A percentile compares a stretch with the other conserved stretches of the same genome.
Conservation (phyloP, 179 eudicot species). For the Vitellaria paradoxa region DNA sequence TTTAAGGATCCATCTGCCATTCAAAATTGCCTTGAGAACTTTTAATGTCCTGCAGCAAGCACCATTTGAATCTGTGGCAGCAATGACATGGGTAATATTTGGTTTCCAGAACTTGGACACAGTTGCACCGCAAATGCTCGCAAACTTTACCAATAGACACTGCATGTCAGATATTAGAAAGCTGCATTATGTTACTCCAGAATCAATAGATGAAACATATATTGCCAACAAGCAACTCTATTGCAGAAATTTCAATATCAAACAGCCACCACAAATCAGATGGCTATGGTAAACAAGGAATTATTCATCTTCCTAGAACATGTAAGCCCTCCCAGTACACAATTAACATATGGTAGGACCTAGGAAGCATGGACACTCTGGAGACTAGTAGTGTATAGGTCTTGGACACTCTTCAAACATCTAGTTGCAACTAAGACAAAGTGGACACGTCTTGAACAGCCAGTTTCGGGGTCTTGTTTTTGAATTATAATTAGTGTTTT, state of each 20-base stretch:
- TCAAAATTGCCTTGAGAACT: slow-evolving; percentile 86
- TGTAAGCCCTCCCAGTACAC: too few relatives aligned
- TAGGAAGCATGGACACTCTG: too few relatives aligned
- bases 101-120: slow-evolving; percentile 65
- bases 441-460: too few relatives aligned
- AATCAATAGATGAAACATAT: neutral
- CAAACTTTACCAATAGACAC: slow-evolving; percentile 57
- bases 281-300: neutral
- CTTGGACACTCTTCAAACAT: too few relatives aligned
- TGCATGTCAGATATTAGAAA: slow-evolving; percentile 27
- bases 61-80: slow-evolving; percentile 82
- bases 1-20: slow-evolving; percentile 81
- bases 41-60: slow-evolving; percentile 79
- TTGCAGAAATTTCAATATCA: neutral
- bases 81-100: slow-evolving; percentile 87
- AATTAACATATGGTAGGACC: too few relatives aligned
- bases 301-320: too few relatives aligned
- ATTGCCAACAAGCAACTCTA: neutral
- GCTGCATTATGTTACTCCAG: neutral
- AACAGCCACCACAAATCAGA: neutral
- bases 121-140: slow-evolving; percentile 64
- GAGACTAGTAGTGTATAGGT: too few relatives aligned
- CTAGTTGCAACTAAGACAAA: too few relatives aligned
- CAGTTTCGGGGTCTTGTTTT: too few relatives aligned
- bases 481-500: too few relatives aligned